Evolutionary conservation across 345 rosid species (phyloP).

Genomic region (Populus ilicifolia): DNA sequence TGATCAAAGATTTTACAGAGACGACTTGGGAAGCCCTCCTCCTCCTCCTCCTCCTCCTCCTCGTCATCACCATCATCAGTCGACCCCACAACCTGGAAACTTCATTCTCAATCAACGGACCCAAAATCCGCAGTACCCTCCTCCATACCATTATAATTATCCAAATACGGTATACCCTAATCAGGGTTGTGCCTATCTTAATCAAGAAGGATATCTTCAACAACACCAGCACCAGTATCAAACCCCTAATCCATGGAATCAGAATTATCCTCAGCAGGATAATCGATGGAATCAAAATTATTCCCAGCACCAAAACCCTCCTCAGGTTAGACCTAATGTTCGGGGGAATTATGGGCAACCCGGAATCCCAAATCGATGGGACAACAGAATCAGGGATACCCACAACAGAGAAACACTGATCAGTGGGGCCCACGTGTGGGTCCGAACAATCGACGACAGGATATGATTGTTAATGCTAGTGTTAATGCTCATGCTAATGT

Average conservation of each 20-base stretch:
- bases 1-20: neutral
- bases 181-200: constrained; percentile 26
- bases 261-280: constrained; percentile 16
- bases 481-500: neutral
- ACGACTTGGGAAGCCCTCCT: neutral
- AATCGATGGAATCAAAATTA: constrained; percentile 1
- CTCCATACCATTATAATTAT: neutral
- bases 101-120: neutral
- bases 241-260: constrained; percentile 3
- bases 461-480: constrained; percentile 13
- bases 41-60: neutral
- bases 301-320: constrained; percentile 24
- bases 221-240: neutral
- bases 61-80: neutral
- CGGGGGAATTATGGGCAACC: constrained; percentile 21
- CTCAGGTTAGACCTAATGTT: constrained; percentile 8
- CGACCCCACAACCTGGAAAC: neutral
- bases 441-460: neutral
- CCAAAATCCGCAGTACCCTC: neutral
- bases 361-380: constrained; percentile 37
- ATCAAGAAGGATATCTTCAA: constrained; percentile 4
- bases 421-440: constrained; percentile 15
- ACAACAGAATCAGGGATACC: constrained; percentile 34
- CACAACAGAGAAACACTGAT: constrained; percentile 24
- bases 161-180: constrained; percentile 14